phyloP scores from a whole-genome alignment of 306 rosid genomes.

The Acacia confusa region DNA sequence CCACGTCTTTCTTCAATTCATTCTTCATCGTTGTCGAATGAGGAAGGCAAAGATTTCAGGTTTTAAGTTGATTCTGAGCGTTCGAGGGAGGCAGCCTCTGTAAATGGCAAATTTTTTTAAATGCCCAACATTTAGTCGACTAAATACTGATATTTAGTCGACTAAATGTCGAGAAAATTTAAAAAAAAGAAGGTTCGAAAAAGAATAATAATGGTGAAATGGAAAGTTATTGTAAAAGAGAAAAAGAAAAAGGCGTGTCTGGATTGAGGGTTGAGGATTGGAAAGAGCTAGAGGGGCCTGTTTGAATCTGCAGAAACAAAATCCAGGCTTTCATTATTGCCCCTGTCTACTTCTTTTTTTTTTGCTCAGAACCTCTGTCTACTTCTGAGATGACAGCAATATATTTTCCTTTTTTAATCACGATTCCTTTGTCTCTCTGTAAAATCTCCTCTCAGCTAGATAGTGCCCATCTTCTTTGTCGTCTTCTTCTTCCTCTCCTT shows the following conservation, averaged over 20 bases:
- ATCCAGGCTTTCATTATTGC: conserved; percentile 60
- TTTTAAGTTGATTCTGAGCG: too few relatives aligned
- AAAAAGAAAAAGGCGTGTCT: not conserved
- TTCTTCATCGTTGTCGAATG: too few relatives aligned
- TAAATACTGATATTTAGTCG: too few relatives aligned
- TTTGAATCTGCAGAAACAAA: conserved; percentile 56
- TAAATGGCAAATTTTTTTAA: too few relatives aligned
- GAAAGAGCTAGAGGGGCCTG: conserved; percentile 45
- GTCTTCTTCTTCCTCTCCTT: not conserved
- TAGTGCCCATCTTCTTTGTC: not conserved
- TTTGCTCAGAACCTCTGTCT: too few relatives aligned
- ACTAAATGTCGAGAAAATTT: too few relatives aligned
- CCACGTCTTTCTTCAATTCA: too few relatives aligned
- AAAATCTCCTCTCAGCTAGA: not conserved
- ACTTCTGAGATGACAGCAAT: conserved; percentile 54
- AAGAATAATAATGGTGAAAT: not conserved
- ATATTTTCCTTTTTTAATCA: not conserved
- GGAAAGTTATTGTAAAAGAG: not conserved
- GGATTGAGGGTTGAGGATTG: not conserved
- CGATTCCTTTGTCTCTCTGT: not conserved
- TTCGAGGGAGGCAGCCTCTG: too few relatives aligned
- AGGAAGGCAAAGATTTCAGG: too few relatives aligned
- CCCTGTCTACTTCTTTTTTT: conserved; percentile 70
- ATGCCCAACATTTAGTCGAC: too few relatives aligned
- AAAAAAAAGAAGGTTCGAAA: too few relatives aligned